phyloP scores from a whole-genome alignment of 257 asterid genomes.

The Dorcoceras hygrometricum region DNA sequence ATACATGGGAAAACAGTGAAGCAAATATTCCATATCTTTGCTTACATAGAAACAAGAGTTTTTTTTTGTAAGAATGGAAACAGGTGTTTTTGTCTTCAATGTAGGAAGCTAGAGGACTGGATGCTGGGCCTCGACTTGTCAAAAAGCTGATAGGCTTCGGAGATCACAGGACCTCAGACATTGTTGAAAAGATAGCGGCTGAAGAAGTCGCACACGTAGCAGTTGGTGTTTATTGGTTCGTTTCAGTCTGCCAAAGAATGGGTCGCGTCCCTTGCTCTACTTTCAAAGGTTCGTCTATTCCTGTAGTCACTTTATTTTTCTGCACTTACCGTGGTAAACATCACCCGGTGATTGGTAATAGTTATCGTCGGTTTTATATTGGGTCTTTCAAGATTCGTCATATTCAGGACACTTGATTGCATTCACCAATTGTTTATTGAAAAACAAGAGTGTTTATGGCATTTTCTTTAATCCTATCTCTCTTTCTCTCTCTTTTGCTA shows the following conservation, averaged over 20 bases:
- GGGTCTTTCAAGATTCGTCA: background rate
- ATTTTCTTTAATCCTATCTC: too few relatives aligned
- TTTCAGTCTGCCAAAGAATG: constrained; percentile 72
- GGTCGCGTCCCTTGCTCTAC: constrained; percentile 60
- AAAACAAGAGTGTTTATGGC: background rate
- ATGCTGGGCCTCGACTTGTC: constrained; percentile 96
- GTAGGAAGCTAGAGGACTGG: constrained; percentile 97
- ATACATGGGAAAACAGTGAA: background rate
- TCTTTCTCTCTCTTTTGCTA: too few relatives aligned
- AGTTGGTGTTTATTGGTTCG: constrained; percentile 87
- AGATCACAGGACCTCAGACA: constrained; percentile 74
- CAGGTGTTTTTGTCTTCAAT: constrained; percentile 1
- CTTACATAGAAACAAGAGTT: background rate
- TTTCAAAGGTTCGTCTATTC: constrained; percentile 54
- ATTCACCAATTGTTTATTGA: background rate
- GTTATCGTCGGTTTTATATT: background rate
- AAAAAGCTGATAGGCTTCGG: constrained; percentile 79
- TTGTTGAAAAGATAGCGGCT: constrained; percentile 77
- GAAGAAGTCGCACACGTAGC: constrained; percentile 98
- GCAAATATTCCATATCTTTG: background rate
- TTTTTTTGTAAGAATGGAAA: too few relatives aligned
- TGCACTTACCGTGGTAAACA: background rate
- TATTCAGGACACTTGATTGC: background rate
- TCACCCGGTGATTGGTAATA: background rate
- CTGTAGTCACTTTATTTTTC: background rate